Conservation (phyloP, 345 rosid genomes). For the Carallia brachiata region DNA sequence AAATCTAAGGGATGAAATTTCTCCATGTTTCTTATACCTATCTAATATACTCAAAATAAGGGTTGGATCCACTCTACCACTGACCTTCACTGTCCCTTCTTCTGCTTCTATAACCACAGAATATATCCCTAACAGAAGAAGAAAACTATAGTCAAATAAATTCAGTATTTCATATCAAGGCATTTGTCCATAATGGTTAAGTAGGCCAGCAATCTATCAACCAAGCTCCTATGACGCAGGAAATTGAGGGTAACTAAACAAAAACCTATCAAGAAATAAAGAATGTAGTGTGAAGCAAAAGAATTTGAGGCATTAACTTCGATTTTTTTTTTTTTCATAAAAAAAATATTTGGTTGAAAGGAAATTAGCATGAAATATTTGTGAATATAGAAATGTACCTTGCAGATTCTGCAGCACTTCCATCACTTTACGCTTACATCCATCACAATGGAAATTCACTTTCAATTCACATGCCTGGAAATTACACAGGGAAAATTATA, state of each 20-base stretch:
- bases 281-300: no score
- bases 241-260: no score
- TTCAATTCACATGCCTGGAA: conserved; percentile 2
- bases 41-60: conserved; percentile 17
- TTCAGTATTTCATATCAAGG: no score
- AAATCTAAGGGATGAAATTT: conserved; percentile 13
- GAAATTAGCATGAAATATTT: no score
- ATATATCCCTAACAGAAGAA: conserved; percentile 11
- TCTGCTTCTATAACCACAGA: conserved; percentile 23
- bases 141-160: not conserved
- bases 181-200: no score
- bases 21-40: conserved; percentile 24
- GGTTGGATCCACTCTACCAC: conserved; percentile 18
- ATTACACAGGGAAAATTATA: not conserved
- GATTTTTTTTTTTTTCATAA: no score
- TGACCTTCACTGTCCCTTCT: conserved; percentile 17
- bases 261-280: no score
- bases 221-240: no score
- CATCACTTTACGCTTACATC: conserved; percentile 27
- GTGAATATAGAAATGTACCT: conserved; percentile 11
- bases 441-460: conserved; percentile 17
- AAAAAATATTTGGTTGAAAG: no score
- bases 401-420: conserved; percentile 26
- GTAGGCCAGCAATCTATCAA: no score
- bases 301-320: no score